phyloP scores from a whole-genome alignment of 164 flowering plant species.

The Chloranthus sessilifolius region DNA sequence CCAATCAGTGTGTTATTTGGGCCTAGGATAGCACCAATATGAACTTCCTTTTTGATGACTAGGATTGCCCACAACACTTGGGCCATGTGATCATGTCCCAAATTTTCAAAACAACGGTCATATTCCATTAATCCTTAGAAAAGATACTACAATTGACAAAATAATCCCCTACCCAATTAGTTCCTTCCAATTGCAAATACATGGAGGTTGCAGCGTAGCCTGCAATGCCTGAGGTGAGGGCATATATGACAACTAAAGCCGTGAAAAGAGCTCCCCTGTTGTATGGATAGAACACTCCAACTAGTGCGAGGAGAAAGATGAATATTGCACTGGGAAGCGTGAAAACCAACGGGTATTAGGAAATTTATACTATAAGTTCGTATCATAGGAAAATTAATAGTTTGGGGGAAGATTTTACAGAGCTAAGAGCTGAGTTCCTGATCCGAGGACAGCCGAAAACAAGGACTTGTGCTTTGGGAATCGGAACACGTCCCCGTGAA shows the following conservation, averaged over 20 bases:
- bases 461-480: constrained; percentile 46
- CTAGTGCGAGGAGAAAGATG: constrained; percentile 28
- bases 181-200: constrained; percentile 34
- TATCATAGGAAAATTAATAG: too few relatives aligned
- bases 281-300: constrained; percentile 35
- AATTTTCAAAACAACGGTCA: too few relatives aligned
- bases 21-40: too few relatives aligned
- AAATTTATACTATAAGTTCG: too few relatives aligned
- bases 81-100: too few relatives aligned
- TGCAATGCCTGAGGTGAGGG: constrained; percentile 31
- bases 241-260: constrained; percentile 28
- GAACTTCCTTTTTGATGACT: too few relatives aligned
- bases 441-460: constrained; percentile 47
- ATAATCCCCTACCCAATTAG: constrained; percentile 28
- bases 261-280: constrained; percentile 34
- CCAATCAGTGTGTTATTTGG: too few relatives aligned
- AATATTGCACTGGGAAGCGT: constrained; percentile 22
- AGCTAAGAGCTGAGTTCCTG: constrained; percentile 47
- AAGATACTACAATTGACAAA: too few relatives aligned
- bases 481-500: constrained; percentile 60
- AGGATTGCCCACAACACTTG: too few relatives aligned
- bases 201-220: constrained; percentile 34
- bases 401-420: too few relatives aligned
- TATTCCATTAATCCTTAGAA: too few relatives aligned
- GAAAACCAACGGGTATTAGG: too few relatives aligned